A percentile compares a stretch with the other conserved stretches of the same genome.
These are phyloP conservation scores for Nakazawaea laoshanensis DNA, from an alignment of 805 yeast genomes.

Conservation along the genomic window DNA sequence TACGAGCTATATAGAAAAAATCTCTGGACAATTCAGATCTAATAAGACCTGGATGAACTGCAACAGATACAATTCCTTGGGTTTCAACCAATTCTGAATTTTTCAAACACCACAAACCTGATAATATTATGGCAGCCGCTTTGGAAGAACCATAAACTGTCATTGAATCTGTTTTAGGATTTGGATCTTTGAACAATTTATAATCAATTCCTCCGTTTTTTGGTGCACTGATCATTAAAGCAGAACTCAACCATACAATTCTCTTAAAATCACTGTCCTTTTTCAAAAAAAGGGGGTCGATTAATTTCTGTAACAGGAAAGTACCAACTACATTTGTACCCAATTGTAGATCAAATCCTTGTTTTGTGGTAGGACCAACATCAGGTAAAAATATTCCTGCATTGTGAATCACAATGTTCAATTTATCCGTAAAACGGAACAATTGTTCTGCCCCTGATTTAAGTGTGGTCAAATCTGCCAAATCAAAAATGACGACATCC, in stretches of 20 bases:
- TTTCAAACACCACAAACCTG: constrained; percentile 24
- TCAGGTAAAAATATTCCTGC: constrained; percentile 35
- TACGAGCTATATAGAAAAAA: neutral
- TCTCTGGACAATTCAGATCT: constrained; percentile 5
- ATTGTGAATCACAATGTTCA: constrained; percentile 32
- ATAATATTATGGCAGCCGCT: constrained; percentile 25
- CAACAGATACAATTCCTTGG: constrained; percentile 22
- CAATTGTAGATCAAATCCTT: constrained; percentile 36
- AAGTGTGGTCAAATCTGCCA: constrained; percentile 32
- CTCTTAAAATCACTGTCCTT: constrained; percentile 20
- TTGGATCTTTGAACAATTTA: too few relatives aligned
- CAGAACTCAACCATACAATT: constrained; percentile 37
- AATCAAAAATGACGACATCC: constrained; percentile 23
- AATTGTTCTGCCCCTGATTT: constrained; percentile 26
- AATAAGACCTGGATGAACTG: constrained; percentile 28
- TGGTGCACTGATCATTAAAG: neutral
- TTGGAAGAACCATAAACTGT: constrained; percentile 34
- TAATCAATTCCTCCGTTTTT: constrained; percentile 1
- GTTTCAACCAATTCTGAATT: constrained; percentile 16
- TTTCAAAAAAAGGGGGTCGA: constrained; percentile 28
- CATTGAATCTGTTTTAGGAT: too few relatives aligned
- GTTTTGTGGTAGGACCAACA: constrained; percentile 21
- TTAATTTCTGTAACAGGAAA: constrained; percentile 29
- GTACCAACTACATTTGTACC: constrained; percentile 41
- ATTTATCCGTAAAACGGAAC: constrained; percentile 15